Conservation (phyloP, 2,329 filamentous ascomycete species). For the Huntiella savannae region DNA sequence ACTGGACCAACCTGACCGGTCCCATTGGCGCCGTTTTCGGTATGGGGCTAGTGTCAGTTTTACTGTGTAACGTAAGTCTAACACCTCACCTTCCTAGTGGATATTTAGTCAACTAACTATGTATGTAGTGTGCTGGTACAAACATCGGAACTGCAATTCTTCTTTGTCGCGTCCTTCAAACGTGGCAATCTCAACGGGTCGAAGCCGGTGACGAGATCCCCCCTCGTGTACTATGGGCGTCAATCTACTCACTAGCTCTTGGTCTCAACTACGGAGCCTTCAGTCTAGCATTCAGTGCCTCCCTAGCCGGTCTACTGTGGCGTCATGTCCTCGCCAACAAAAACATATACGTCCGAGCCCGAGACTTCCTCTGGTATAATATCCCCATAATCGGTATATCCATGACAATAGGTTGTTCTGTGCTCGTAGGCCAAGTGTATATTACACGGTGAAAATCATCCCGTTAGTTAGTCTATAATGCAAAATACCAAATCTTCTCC, state of each 20-base stretch:
- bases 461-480: not conserved
- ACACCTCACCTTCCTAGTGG: too few species aligned
- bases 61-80: conserved; percentile 49
- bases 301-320: conserved; percentile 53
- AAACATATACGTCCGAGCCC: conserved; percentile 41
- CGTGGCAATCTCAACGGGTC: conserved; percentile 43
- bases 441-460: conserved; percentile 18
- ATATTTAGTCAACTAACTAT: not conserved
- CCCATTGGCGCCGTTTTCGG: conserved; percentile 49
- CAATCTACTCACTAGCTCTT: conserved; percentile 55
- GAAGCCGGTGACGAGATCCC: conserved; percentile 29
- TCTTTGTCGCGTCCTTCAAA: conserved; percentile 48
- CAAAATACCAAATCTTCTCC: conserved; percentile 1
- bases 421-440: conserved; percentile 45
- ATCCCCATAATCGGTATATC: conserved; percentile 43
- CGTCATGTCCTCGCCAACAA: conserved; percentile 50
- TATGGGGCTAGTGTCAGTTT: conserved; percentile 53
- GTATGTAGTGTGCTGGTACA: conserved; percentile 48
- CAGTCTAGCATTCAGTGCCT: conserved; percentile 52
- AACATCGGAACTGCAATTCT: conserved; percentile 63
- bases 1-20: conserved; percentile 52
- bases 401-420: conserved; percentile 43
- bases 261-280: conserved; percentile 61
- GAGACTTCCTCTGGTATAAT: conserved; percentile 51
- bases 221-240: conserved; percentile 52